Percentiles rank a stretch among this genome's conserved stretches.
These are phyloP conservation scores for Colletotrichum sojae DNA, from an alignment of 2,329 filamentous ascomycete genomes.

Conservation along the genomic window DNA sequence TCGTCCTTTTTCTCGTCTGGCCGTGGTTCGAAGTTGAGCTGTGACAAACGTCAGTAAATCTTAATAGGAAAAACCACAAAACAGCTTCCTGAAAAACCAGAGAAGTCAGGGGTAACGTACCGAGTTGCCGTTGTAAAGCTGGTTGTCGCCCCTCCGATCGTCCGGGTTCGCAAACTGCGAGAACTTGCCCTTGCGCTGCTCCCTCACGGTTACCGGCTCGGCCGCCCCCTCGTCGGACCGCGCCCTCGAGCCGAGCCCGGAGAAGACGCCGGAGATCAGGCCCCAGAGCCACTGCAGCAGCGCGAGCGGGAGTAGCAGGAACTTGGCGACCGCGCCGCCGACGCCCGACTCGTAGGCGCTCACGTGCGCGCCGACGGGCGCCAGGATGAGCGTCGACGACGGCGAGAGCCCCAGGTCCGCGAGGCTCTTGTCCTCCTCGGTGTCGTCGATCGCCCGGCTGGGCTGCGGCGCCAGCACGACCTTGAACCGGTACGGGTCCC, in stretches of 20 bases:
- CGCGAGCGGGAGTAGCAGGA: slow-evolving; percentile 30
- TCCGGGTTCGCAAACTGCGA: slow-evolving; percentile 65
- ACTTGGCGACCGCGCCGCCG: slow-evolving; percentile 33
- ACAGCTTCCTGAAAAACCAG: not conserved
- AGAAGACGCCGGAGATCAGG: slow-evolving; percentile 48
- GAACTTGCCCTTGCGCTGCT: slow-evolving; percentile 44
- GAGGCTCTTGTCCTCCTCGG: slow-evolving; percentile 80
- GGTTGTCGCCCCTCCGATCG: slow-evolving; percentile 70
- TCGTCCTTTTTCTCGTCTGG: slow-evolving; percentile 66
- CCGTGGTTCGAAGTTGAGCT: slow-evolving; percentile 79
- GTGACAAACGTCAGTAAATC: slow-evolving; percentile 46
- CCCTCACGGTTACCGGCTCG: slow-evolving; percentile 46
- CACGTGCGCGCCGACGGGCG: slow-evolving; percentile 72
- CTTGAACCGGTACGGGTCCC: slow-evolving; percentile 84
- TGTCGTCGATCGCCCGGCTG: slow-evolving; percentile 79
- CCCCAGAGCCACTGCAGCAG: slow-evolving; percentile 54
- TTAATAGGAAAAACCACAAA: not conserved
- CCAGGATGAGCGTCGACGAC: slow-evolving; percentile 85
- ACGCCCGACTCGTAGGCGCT: slow-evolving; percentile 56
- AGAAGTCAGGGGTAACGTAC: slow-evolving; percentile 61
- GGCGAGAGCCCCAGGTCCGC: slow-evolving; percentile 81
- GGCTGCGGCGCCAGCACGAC: slow-evolving; percentile 85
- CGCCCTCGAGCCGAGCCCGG: slow-evolving; percentile 43
- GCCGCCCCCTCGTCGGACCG: slow-evolving; percentile 23
- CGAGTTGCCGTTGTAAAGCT: slow-evolving; percentile 94